Base-by-base conservation (phyloP, 2,329 filamentous ascomycete species). In the Colletotrichum theobromicola region DNA sequence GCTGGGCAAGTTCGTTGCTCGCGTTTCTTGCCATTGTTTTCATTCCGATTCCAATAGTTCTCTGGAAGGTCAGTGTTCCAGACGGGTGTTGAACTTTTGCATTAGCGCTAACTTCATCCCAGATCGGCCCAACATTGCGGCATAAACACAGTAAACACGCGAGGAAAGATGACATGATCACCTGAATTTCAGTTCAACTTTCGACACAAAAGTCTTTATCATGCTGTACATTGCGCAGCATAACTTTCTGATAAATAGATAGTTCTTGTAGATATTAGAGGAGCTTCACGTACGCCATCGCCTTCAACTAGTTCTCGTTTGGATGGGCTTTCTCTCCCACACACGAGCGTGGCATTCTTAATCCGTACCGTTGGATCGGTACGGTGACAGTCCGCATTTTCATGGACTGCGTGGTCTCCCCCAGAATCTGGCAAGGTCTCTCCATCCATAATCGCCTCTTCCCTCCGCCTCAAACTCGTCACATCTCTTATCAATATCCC, bases 1-100 rank as follows among this genome's bases (percentile, higher is more conserved):
- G 24, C 2, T 68, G 71, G 63, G 77, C 77, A 8, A 72, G 73
- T 15, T 78, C 74, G 3, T 32, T 79, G 8, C 63, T 79, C 15
- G 72, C 60, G 2, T 62, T 67, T 8, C 16, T 74, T 18, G 21
- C 62, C 6, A 35, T 72, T 9, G 10, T 58, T 2, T 67, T 74
- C 15, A 72, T 74, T 13, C 72, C 72, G 0, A 67, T 72, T 6
- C 72, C 68, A 10, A 24, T 74, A 18, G 32, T 72, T 5, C 7
- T 67, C 0, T 72, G 70, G 53, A 74, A 62, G 72, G 72, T 74
- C 7, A 35, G 32, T 24, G 5, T 7, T 18, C 5, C 16, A 9
- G 7, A 13, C 13, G n/a, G 15, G 2, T 2, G 1, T 28, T 37
- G 7, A 12, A 1, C 6, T 18, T 12, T 1, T 7, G 24, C 9